Evolutionary conservation across 1,284 basidiomycete genomes (phyloP).

Genomic region (Heimioporus retisporus): DNA sequence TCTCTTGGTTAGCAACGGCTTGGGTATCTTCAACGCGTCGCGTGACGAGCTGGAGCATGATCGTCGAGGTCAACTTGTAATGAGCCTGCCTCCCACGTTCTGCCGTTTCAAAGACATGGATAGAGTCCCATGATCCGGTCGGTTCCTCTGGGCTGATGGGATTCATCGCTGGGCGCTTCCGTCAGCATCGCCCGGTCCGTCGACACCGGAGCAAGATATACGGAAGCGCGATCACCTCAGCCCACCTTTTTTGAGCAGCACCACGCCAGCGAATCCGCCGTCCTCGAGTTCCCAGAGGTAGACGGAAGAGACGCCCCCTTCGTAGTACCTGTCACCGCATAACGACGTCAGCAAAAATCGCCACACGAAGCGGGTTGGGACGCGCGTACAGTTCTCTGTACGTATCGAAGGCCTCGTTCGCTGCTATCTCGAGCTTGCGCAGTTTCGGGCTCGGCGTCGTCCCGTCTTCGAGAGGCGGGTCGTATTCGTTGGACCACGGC

Average conservation of each 20-base stretch:
- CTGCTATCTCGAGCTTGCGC: conserved; percentile 91
- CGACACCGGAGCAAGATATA: conserved; percentile 11
- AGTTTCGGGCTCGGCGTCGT: conserved; percentile 88
- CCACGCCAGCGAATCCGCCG: conserved; percentile 96
- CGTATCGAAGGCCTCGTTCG: conserved; percentile 98
- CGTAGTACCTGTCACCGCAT: conserved; percentile 84
- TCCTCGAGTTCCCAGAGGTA: conserved; percentile 99
- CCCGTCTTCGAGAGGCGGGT: conserved; percentile 89
- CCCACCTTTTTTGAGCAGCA: conserved; percentile 96
- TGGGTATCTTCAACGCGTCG: conserved; percentile 57
- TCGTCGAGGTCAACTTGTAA: conserved; percentile 97
- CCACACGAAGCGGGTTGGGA: background rate
- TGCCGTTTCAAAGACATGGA: conserved; percentile 96
- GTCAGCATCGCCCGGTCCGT: conserved; percentile 12
- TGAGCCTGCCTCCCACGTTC: conserved; percentile 93
- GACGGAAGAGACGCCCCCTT: conserved; percentile 97
- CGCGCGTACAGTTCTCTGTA: conserved; percentile 92
- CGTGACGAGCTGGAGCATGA: conserved; percentile 95
- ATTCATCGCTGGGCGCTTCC: conserved; percentile 62
- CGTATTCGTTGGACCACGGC: conserved; percentile 98
- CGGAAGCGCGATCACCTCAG: conserved; percentile 23
- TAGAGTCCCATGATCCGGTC: conserved; percentile 95
- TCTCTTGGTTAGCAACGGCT: conserved; percentile 42
- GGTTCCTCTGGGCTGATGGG: conserved; percentile 67
- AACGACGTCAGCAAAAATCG: conserved; percentile 3